These are phyloP conservation scores for Oryza australiensis DNA, from an alignment of 176 grass and related monocot genomes.

Conservation along the genomic window DNA sequence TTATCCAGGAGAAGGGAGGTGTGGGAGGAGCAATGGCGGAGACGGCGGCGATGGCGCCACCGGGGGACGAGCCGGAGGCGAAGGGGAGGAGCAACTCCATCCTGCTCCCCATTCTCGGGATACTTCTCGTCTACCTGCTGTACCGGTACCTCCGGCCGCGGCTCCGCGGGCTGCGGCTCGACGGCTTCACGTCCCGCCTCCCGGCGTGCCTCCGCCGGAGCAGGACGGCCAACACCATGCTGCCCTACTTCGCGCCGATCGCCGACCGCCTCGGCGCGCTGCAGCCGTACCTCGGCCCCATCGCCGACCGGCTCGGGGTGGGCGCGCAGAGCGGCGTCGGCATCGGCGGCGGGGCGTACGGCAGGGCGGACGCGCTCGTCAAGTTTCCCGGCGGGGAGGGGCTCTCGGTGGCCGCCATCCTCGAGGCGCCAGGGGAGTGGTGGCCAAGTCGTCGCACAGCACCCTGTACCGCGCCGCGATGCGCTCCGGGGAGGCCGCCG, in stretches of 20 bases:
- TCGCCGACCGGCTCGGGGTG: slow-evolving; percentile 47
- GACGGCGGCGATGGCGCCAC: slow-evolving; percentile 20
- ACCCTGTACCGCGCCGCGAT: slow-evolving; percentile 86
- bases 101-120: slow-evolving; percentile 51
- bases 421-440: slow-evolving; percentile 93
- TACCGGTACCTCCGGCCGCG: slow-evolving; percentile 67
- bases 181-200: slow-evolving; percentile 27
- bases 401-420: slow-evolving; percentile 70
- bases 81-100: slow-evolving; percentile 53
- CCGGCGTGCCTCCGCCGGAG: slow-evolving; percentile 51
- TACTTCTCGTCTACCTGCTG: slow-evolving; percentile 55
- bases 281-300: slow-evolving; percentile 42
- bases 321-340: background rate
- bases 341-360: background rate
- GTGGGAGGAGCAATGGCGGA: slow-evolving; percentile 10
- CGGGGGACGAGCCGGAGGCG: slow-evolving; percentile 28
- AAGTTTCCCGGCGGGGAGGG: slow-evolving; percentile 81
- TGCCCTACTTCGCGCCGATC: slow-evolving; percentile 58
- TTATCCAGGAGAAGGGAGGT: background rate
- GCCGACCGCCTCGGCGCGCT: slow-evolving; percentile 62
- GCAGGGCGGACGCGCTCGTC: slow-evolving; percentile 49
- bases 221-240: slow-evolving; percentile 30
- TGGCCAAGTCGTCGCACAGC: slow-evolving; percentile 84
- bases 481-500: slow-evolving; percentile 44
- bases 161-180: slow-evolving; percentile 43